These are phyloP conservation scores for Eucalyptus virginea DNA, from an alignment of 345 rosid genomes.

Conservation along the genomic window DNA sequence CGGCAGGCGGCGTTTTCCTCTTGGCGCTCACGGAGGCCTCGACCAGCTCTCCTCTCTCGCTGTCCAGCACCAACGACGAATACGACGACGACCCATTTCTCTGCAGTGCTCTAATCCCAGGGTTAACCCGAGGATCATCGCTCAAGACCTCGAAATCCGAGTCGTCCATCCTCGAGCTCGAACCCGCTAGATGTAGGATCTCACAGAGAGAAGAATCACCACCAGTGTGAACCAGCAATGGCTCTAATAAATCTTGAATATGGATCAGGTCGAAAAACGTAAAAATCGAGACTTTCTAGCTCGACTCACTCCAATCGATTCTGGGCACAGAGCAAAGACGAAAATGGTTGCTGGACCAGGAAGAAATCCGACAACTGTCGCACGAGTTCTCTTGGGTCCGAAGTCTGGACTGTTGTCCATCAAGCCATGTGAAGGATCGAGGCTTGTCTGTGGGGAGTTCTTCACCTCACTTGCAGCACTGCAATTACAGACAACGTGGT, in stretches of 20 bases:
- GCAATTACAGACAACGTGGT: neutral
- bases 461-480: neutral
- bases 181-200: neutral
- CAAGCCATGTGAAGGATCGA: neutral
- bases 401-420: neutral
- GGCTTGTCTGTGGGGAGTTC: neutral
- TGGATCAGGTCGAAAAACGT: neutral
- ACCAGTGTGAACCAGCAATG: neutral
- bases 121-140: neutral
- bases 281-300: neutral
- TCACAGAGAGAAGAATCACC: neutral
- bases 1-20: slow-evolving; percentile 1
- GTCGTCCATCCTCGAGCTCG: neutral
- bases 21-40: slow-evolving; percentile 9
- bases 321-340: neutral
- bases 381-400: neutral
- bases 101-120: neutral
- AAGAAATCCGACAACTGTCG: neutral
- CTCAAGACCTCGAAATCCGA: neutral
- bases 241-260: neutral
- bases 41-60: slow-evolving; percentile 32
- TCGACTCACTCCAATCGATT: neutral
- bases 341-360: neutral
- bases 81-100: neutral
- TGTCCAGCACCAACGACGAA: slow-evolving; percentile 23